A percentile compares a stretch with the other conserved stretches of the same genome.
phyloP scores from a whole-genome alignment of 352 stramenopile species.

The Phytophthora multivora region DNA sequence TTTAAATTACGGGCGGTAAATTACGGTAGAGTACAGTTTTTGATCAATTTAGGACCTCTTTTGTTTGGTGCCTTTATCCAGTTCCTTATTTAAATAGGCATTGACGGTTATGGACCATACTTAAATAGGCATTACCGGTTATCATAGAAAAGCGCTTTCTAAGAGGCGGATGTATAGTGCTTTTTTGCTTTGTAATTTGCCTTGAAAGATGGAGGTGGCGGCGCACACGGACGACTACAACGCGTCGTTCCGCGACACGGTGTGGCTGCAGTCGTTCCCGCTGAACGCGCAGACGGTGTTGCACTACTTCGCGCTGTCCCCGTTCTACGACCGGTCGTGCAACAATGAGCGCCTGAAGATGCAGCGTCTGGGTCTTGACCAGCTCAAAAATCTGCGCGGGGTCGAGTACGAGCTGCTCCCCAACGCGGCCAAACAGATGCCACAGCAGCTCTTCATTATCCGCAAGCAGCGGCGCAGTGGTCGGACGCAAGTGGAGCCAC shows the following conservation, averaged over 20 bases:
- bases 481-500: slow-evolving; percentile 76
- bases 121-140: too few relatives aligned
- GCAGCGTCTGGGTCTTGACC: slow-evolving; percentile 85
- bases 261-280: slow-evolving; percentile 88
- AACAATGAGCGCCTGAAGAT: slow-evolving; percentile 93
- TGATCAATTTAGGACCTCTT: too few relatives aligned
- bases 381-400: slow-evolving; percentile 88
- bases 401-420: slow-evolving; percentile 90
- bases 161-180: too few relatives aligned
- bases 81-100: too few relatives aligned
- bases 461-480: slow-evolving; percentile 84
- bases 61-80: too few relatives aligned
- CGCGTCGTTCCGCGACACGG: slow-evolving; percentile 85
- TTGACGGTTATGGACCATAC: too few relatives aligned
- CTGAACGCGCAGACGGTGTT: slow-evolving; percentile 85
- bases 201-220: slow-evolving; percentile 65
- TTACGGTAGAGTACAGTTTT: too few relatives aligned
- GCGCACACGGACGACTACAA: slow-evolving; percentile 88
- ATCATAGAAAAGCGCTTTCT: too few relatives aligned
- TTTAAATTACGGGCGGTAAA: too few relatives aligned
- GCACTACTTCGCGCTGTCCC: slow-evolving; percentile 88
- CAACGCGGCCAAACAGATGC: slow-evolving; percentile 83
- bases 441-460: slow-evolving; percentile 87
- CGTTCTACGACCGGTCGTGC: slow-evolving; percentile 89
- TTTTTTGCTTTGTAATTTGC: too few relatives aligned